Evolutionary conservation across 2,329 filamentous ascomycete genomes (phyloP), one percentile per base, ranked within the genome.

Genomic region (Trichoderma sp.): DNA sequence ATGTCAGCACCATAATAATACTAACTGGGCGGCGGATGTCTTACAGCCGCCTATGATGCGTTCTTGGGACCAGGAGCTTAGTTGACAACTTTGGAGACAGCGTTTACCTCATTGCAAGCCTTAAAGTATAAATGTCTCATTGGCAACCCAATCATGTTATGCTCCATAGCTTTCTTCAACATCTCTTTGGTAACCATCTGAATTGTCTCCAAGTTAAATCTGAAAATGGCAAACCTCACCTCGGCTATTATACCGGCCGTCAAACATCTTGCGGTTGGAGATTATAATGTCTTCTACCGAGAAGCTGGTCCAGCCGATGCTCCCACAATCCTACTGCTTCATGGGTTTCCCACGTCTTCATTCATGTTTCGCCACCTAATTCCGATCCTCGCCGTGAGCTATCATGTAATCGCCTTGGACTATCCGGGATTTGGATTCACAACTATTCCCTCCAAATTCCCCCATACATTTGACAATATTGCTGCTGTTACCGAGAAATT

Each of bases 341-440:
- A 63, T 63, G 60, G 60, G 15, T 63, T 63, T 47, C 60, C 60
- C 6, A 63, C 60, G 9, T 63, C 60, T 18, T 63, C 60, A 9
- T 63, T 63, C 36, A 63, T 63, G 60, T 47, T 63, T 63, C 60
- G 60, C 11, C 60, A 63, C 18, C 60, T 63, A 6, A 63, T 63
- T n/a, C 60, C 60, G 8, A 63, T 63, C 9, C 60, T 63, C 21
- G 60, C 60, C 15, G 36, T 30, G 24, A 63, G 21, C 32, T 63
- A 62, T 14, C 60, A 63, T n/a, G 21, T 47, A 18, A 63, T 63
- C 5, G 60, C 60, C 9, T n/a, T 47, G 21, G 60, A 63, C 18
- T 63, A 63, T 21, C 34, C 60, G n/a, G 60, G 60, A 6, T 63
- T 43, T 47, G 60, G 60, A 12, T 63, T 63, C 24, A 63, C 60